Percentiles rank a stretch among this genome's conserved stretches.
phyloP scores from a whole-genome alignment of 2,329 filamentous ascomycete species.

The Neonectria faginata region DNA sequence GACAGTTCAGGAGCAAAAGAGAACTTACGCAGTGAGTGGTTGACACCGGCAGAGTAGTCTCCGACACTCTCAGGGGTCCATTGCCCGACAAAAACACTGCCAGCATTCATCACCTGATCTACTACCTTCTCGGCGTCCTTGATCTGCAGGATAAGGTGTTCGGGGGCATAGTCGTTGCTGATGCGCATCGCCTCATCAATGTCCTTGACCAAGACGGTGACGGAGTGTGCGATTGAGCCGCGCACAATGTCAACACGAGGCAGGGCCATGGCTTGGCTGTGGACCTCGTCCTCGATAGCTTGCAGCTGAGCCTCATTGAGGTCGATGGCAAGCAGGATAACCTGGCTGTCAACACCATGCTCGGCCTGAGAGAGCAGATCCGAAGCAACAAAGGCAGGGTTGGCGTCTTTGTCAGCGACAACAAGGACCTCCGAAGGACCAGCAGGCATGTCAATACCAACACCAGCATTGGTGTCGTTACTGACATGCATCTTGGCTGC shows the following conservation, averaged over 20 bases:
- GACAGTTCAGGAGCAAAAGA: not conserved
- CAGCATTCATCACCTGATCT: constrained; percentile 88
- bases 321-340: constrained; percentile 88
- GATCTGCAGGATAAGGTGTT: constrained; percentile 94
- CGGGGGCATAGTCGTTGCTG: constrained; percentile 95
- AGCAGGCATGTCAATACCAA: constrained; percentile 98
- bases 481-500: constrained; percentile 98
- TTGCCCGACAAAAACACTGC: constrained; percentile 92
- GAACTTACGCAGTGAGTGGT: constrained; percentile 92
- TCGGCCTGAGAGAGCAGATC: constrained; percentile 96
- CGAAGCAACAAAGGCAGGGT: constrained; percentile 94
- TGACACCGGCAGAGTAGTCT: constrained; percentile 97
- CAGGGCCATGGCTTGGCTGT: constrained; percentile 85
- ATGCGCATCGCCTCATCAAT: constrained; percentile 80
- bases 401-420: constrained; percentile 86
- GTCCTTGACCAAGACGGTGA: constrained; percentile 81
- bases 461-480: constrained; percentile 95
- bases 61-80: constrained; percentile 99
- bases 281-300: constrained; percentile 91
- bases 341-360: constrained; percentile 96
- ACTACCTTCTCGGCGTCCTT: constrained; percentile 80
- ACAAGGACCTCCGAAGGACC: constrained; percentile 98
- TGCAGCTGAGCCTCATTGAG: constrained; percentile 77
- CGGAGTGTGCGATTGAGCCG: constrained; percentile 89
- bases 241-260: constrained; percentile 94